Evolutionary conservation across 2,329 filamentous ascomycete genomes (phyloP), one percentile per base, ranked within the genome.

Genomic region (Bipolaris gigantea): DNA sequence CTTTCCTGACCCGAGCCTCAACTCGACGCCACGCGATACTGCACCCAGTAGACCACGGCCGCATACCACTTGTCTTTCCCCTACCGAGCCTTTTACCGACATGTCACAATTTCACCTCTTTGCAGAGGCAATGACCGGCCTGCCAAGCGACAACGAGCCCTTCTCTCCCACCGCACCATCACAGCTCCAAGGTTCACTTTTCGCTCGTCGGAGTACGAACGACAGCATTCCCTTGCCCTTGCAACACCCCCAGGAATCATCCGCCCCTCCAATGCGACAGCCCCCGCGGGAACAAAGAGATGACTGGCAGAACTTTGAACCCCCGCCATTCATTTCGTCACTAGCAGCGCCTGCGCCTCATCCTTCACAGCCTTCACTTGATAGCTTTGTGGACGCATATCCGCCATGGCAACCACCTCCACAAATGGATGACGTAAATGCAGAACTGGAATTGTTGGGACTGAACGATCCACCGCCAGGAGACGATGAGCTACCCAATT

Each of bases 401-500:
- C 53, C 58, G 33, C 57, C 62, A 21, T 57, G 61, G 42, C 56
- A 62, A 25, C 55, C 55, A 18, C 53, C 53, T 2, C 58, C 63
- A 2, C 62, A 67, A 16, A 53, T 73, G 41, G 61, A 62, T 34
- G 63, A 52, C 2, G 57, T 72, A 18, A 72, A 68, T 38, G 56
- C 64, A 8, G 69, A 73, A 48, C 43, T 73, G 9, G 69, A 73
- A 36, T 55, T 70, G 38, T 41, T 73, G 7, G 67, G 67, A 2
- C 39, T 73, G 7, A 63, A 69, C 3, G 69, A 70, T 5, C 72
- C 73, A 18, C 67, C 70, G 13, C 60, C 58, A n/a, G 57, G 54
- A 2, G 62, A 67, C 3, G 70, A 72, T 38, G 76, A 80, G 55
- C 56, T 80, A 13, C 78, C 78, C 0, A 72, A 79, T 56, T 80